Evolutionary conservation across 2,329 filamentous ascomycete genomes (phyloP), one percentile per base, ranked within the genome.

Genomic region (Sclerotinia borealis): DNA sequence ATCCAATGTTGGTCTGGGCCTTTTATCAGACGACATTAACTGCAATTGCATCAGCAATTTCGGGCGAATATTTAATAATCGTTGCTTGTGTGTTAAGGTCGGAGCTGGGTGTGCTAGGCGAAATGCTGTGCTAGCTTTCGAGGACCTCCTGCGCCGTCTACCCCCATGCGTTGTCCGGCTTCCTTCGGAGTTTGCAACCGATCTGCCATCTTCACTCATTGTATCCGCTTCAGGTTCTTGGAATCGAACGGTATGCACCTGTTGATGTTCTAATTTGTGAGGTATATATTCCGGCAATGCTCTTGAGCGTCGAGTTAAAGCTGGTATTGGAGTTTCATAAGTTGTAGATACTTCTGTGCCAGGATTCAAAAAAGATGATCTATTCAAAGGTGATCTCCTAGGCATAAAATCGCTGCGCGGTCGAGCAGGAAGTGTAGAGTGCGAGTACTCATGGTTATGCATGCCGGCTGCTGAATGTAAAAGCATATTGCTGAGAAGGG

Each of bases 1-100:
- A 69, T 93, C 90, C 67, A 91, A 85, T 4, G 85, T 83, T 0
- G 90, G 90, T 59, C 81, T 80, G 0, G 88, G 87, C 29, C 89
- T 83, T 19, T 79, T 79, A 65, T 85, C 81, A 47, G 80, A 76
- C 2, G 82, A 79, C n/a, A 91, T 74, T 63, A 84, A 81, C 71
- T 92, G 90, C 19, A 93, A 77, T 74, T 93, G 90, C 7, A 93
- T 80, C 7, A 92, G 77, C 22, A 92, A 77, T 59, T 85, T 85
- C 13, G 89, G 88, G 19, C 88, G 84, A 36, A 89, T 79, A 69
- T 88, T 84, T 17, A 89, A 79, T 15, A 75, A 64, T n/a, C 68
- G 67, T 72, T 88, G 89, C 71, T 86, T 82, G 71, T 80, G 78
- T 67, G 82, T 77, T 65, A 84, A 72, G 70, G 81, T 78, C 66